phyloP scores from a whole-genome alignment of 1,139 yeast species.

The Blastobotrys malaysiensis region DNA sequence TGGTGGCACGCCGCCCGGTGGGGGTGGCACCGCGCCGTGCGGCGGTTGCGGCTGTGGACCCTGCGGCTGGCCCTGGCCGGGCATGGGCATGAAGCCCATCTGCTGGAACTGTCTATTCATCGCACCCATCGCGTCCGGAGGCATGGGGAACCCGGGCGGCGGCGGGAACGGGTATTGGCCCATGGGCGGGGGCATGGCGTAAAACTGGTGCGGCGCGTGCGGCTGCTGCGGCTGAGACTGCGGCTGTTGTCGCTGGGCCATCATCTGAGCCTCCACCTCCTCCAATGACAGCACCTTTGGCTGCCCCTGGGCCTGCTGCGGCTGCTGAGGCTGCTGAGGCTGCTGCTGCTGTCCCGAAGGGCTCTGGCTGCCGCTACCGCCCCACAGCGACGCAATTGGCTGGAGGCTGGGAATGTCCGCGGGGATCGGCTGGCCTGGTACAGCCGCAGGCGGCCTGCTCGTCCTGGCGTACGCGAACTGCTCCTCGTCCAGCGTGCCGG shows the following conservation, averaged over 20 bases:
- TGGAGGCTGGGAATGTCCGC: constrained; percentile 41
- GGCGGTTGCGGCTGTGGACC: constrained; percentile 23
- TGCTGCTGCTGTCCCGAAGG: constrained; percentile 13
- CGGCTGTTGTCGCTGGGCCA: constrained; percentile 27
- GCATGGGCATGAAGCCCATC: constrained; percentile 6
- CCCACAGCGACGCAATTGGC: constrained; percentile 69
- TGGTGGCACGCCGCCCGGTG: neutral
- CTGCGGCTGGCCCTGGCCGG: constrained; percentile 12
- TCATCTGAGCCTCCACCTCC: constrained; percentile 71
- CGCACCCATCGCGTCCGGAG: constrained; percentile 22
- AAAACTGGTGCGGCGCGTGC: constrained; percentile 9
- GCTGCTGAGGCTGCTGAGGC: constrained; percentile 13
- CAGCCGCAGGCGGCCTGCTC: constrained; percentile 19
- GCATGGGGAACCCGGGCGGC: constrained; percentile 3
- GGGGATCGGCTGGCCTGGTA: constrained; percentile 17
- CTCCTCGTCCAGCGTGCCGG: constrained; percentile 33
- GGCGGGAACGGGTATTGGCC: constrained; percentile 12
- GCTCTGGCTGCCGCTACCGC: constrained; percentile 14
- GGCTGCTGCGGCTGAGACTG: constrained; percentile 12
- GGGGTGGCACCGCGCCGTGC: constrained; percentile 10
- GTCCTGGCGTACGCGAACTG: constrained; percentile 27
- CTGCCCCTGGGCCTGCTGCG: constrained; percentile 19
- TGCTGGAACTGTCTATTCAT: constrained; percentile 14
- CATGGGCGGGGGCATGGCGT: constrained; percentile 10
- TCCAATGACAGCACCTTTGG: constrained; percentile 53